These are phyloP conservation scores for Saturnispora silvae DNA, from an alignment of 805 yeast genomes.

Conservation along the genomic window DNA sequence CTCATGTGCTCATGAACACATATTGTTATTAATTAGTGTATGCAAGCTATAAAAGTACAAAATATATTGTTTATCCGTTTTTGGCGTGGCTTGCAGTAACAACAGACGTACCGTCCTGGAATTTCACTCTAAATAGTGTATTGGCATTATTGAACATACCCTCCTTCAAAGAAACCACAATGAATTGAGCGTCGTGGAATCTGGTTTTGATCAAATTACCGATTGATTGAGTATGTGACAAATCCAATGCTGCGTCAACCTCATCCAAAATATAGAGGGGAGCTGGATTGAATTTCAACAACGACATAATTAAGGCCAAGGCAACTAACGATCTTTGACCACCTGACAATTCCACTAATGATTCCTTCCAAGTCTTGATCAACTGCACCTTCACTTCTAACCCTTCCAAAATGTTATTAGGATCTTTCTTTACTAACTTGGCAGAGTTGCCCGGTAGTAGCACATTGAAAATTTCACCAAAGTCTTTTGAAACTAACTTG, in stretches of 20 bases:
- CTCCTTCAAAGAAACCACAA: slow-evolving; percentile 92
- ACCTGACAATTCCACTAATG: slow-evolving; percentile 89
- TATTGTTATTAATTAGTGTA: too few relatives aligned
- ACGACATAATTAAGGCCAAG: slow-evolving; percentile 79
- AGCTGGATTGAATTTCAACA: slow-evolving; percentile 92
- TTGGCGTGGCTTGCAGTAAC: slow-evolving; percentile 41
- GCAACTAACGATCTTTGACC: slow-evolving; percentile 96
- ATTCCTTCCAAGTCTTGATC: slow-evolving; percentile 93
- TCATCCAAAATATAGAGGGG: slow-evolving; percentile 97
- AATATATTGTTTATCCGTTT: too few relatives aligned
- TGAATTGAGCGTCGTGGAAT: slow-evolving; percentile 92
- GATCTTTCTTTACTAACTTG: slow-evolving; percentile 71
- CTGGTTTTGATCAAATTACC: slow-evolving; percentile 93
- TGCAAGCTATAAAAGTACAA: too few relatives aligned
- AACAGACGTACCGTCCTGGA: slow-evolving; percentile 93
- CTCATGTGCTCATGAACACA: too few relatives aligned
- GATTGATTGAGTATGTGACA: slow-evolving; percentile 94
- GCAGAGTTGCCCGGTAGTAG: slow-evolving; percentile 85
- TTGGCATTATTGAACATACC: slow-evolving; percentile 98
- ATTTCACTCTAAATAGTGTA: slow-evolving; percentile 82
- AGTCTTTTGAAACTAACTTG: slow-evolving; percentile 77
- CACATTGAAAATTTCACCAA: slow-evolving; percentile 84
- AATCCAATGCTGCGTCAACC: slow-evolving; percentile 96
- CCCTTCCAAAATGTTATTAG: slow-evolving; percentile 80
- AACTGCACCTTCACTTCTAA: slow-evolving; percentile 81